Base-by-base conservation (phyloP, 2,329 filamentous ascomycete species). In the Botrytis byssoidea region DNA sequence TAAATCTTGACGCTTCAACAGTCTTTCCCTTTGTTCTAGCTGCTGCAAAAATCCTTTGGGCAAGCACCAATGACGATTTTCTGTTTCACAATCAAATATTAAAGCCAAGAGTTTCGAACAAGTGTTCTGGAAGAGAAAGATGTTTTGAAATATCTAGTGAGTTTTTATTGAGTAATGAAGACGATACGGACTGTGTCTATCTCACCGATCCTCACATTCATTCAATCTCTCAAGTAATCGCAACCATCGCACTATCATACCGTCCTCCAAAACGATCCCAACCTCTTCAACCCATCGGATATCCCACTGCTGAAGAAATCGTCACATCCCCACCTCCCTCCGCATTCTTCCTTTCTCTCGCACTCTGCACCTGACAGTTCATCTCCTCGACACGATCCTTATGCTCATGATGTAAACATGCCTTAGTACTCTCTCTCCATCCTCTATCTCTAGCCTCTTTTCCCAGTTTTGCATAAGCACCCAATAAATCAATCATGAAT, bases 91-190 rank as follows among this genome's bases (percentile, higher is more conserved):
- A 18, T 55, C 2, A 7, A 5, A 29, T 55, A 18, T 16, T 3
- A 29, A 6, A 55, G 4, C 6, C 14, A 55, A 4, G 29, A 0
- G 5, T 1, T n/a, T n/a, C 12, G 12, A 16, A 14, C 25, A n/a
- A n/a, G 10, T 51, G 25, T n/a, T 14, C 16, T 6, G 14, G 1
- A 55, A 29, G 8, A 18, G 3, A 2, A n/a, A 7, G 5, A 5
- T 0, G 0, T 14, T 51, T 7, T 0, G 10, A 51, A 16, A 16
- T n/a, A n/a, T 7, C 4, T 3, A n/a, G 25, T 51, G 1, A 3
- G 12, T 14, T 16, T n/a, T 57, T 16, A 57, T 57, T 57, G 7
- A 57, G 7, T 29, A 8, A 18, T 57, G 14, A 29, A 29, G 16
- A 29, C n/a, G 8, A 0, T 9, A 29, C 14, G 3, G 3, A 32